Evolutionary conservation across 2,329 filamentous ascomycete genomes (phyloP), one percentile per base, ranked within the genome.

Genomic region (Eutypa lata): DNA sequence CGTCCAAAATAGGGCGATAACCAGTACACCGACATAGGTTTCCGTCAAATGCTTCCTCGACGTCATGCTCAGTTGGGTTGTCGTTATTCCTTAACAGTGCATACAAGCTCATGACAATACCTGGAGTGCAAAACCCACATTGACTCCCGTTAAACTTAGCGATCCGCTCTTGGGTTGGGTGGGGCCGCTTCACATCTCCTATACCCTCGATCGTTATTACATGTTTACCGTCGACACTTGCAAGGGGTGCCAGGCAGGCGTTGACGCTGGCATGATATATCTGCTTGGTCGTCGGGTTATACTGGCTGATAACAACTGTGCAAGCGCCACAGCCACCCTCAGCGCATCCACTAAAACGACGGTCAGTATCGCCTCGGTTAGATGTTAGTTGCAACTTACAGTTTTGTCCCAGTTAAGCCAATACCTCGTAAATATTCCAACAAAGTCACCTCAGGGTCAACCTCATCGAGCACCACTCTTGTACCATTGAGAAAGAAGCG

Each of bases 261-360:
- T 99, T 99, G 54, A 97, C 90, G 50, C 90, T 95, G 53, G 94
- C 94, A 77, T 99, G 93, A 67, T 97, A 97, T 62, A 97, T 90
- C 68, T 89, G 83, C 65, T 90, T 90, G 6, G 92, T 97, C 3
- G 91, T 96, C 1, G 91, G 91, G 66, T 97, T 97, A 67, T 88
- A 87, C 70, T 97, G 92, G 57, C 91, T 96, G 40, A 99, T 82
- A 28, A 99, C 92, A 45, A 97, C 91, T 43, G 93, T 97, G 68
- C 93, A 97, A 58, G 94, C 94, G 64, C 94, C 94, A 67, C 94
- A 99, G 2, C 94, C 94, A 57, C 94, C 94, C 76, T 99, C 94
- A 48, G 91, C 91, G 74, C 94, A 99, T 47, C 94, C 94, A 14
- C 81, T 84, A 57, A 45, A 13, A 2, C 42, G 22, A 7, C 21